Evolutionary conservation across 352 stramenopile species (phyloP).

Genomic region (Globisporangium acanthophoron): DNA sequence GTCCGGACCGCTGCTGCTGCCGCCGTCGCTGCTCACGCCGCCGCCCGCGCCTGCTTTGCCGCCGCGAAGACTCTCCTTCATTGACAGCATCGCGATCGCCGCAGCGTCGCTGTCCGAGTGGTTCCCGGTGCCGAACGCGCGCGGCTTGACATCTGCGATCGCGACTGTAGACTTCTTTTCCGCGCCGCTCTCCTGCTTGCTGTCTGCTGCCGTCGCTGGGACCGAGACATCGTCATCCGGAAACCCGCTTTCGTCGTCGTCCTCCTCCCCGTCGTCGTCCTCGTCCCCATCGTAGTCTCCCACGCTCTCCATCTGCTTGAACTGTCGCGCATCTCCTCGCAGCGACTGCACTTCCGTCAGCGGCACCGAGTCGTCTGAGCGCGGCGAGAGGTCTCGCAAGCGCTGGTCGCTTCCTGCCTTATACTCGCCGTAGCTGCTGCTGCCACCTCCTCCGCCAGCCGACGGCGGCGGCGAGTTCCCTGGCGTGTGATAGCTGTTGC

Average conservation of each 20-base stretch:
- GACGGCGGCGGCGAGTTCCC: constrained; percentile 8
- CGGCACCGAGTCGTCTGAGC: constrained; percentile 53
- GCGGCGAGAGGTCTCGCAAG: constrained; percentile 24
- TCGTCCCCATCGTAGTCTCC: constrained; percentile 58
- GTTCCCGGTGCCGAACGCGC: constrained; percentile 10
- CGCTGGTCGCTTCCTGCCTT: constrained; percentile 1
- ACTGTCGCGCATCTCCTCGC: constrained; percentile 63
- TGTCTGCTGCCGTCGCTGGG: neutral
- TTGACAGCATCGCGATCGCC: constrained; percentile 73
- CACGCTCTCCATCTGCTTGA: constrained; percentile 58
- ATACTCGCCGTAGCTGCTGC: constrained; percentile 2
- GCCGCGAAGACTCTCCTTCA: constrained; percentile 48
- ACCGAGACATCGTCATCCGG: constrained; percentile 17
- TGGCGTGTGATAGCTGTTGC: constrained; percentile 8
- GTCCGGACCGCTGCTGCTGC: constrained; percentile 27
- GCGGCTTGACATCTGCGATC: constrained; percentile 5
- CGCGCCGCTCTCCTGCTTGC: neutral
- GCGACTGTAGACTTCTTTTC: neutral
- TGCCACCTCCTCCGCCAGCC: neutral
- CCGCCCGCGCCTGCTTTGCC: constrained; percentile 9
- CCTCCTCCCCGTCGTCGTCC: constrained; percentile 61
- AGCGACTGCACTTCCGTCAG: constrained; percentile 71
- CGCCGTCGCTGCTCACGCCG: constrained; percentile 37
- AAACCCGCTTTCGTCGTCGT: constrained; percentile 32
- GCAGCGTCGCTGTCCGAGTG: constrained; percentile 77